Conservation (phyloP, 371 early-diverging fungal genomes). For the Apophysomyces trapeziformis region DNA sequence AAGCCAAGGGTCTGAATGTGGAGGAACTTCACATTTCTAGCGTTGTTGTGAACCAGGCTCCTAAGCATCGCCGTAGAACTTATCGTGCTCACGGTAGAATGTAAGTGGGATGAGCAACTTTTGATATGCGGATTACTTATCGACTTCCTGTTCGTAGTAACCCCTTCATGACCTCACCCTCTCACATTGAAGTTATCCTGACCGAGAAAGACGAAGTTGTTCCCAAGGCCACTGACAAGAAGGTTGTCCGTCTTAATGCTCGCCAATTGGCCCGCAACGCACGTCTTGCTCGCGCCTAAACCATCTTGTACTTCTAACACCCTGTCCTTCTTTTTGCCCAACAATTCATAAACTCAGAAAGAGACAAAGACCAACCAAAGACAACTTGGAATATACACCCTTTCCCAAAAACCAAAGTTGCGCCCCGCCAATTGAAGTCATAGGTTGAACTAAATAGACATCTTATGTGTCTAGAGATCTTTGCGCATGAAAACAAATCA, state of each 20-base stretch:
- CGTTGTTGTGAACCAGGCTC: constrained; percentile 98
- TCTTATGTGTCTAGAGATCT: too few species aligned
- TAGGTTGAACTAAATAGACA: too few species aligned
- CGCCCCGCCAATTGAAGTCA: too few species aligned
- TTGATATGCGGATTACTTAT: neutral
- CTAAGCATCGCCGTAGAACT: constrained; percentile 96
- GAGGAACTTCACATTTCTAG: constrained; percentile 90
- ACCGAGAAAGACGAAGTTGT: constrained; percentile 82
- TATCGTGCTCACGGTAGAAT: constrained; percentile 99
- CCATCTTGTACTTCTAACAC: neutral
- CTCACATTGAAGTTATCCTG: constrained; percentile 96
- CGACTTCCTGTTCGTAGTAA: constrained; percentile 31
- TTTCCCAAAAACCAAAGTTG: too few species aligned
- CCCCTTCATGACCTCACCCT: constrained; percentile 96
- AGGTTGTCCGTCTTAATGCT: constrained; percentile 51
- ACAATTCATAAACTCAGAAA: neutral
- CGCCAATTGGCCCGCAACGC: constrained; percentile 61
- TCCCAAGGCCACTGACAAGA: constrained; percentile 66
- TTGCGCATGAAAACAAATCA: too few species aligned
- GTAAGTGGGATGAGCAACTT: constrained; percentile 10
- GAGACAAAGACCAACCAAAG: neutral
- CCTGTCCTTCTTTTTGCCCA: neutral
- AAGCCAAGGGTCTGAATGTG: constrained; percentile 86
- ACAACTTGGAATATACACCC: too few species aligned
- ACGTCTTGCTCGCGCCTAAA: constrained; percentile 44